Percentiles rank a stretch among this genome's conserved stretches.
Evolutionary conservation across 2,329 filamentous ascomycete species (phyloP).

Genomic region (Colletotrichum tabaci): DNA sequence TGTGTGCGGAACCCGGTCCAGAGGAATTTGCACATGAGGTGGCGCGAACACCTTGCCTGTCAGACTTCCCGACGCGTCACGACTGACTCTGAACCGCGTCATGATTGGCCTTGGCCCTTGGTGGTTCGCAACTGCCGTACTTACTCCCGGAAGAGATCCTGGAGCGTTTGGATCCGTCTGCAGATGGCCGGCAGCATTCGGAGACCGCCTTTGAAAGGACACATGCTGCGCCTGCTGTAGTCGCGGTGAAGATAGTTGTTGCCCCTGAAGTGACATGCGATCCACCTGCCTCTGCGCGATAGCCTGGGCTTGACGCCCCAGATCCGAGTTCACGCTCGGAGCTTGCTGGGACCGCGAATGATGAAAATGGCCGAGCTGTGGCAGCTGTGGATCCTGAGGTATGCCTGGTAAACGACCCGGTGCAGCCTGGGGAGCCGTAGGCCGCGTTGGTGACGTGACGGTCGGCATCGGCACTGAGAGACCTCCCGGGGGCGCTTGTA

Average conservation of each 20-base stretch:
- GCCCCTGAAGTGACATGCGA: not conserved
- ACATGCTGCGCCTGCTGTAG: slow-evolving; percentile 8
- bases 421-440: not conserved
- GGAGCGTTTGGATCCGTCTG: not conserved
- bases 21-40: slow-evolving; percentile 41
- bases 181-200: not conserved
- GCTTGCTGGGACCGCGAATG: slow-evolving; percentile 3
- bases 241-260: slow-evolving; percentile 5
- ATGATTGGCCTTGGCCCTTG: not conserved
- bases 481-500: slow-evolving; percentile 30
- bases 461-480: slow-evolving; percentile 28
- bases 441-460: slow-evolving; percentile 22
- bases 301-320: slow-evolving; percentile 9
- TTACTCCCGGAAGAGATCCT: not conserved
- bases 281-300: slow-evolving; percentile 1
- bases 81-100: not conserved
- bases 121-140: not conserved
- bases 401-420: not conserved
- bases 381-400: not conserved
- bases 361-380: not conserved
- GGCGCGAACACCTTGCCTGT: slow-evolving; percentile 46
- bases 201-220: not conserved
- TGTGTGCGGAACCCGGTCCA: slow-evolving; percentile 57
- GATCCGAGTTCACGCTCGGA: slow-evolving; percentile 4
- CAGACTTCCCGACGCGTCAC: not conserved